phyloP scores from a whole-genome alignment of 164 flowering plant species.

The Chloranthus sessilifolius region DNA sequence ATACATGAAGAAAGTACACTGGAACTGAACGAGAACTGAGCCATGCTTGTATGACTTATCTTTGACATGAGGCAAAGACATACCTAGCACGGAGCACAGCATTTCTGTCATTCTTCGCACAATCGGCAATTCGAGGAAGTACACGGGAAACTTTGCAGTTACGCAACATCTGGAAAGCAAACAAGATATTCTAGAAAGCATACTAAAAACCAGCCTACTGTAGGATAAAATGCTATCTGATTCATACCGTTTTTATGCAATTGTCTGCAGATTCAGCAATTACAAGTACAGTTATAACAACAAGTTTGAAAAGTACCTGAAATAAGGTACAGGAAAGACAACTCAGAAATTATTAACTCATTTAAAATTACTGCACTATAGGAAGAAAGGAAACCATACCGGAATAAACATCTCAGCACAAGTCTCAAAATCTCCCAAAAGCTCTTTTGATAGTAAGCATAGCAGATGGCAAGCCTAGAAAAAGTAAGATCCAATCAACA shows the following conservation, averaged over 20 bases:
- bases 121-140: constrained; percentile 89
- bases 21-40: too few species aligned
- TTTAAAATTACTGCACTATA: neutral
- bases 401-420: constrained; percentile 97
- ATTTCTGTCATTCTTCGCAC: constrained; percentile 93
- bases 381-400: constrained; percentile 36
- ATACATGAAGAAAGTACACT: constrained; percentile 1
- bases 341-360: neutral
- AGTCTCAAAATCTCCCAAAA: constrained; percentile 95
- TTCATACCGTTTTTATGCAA: constrained; percentile 94
- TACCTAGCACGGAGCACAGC: constrained; percentile 94
- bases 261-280: constrained; percentile 98
- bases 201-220: neutral
- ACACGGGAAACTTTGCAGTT: constrained; percentile 92
- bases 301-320: constrained; percentile 98
- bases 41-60: too few species aligned
- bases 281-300: constrained; percentile 97
- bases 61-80: neutral
- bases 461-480: constrained; percentile 92
- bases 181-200: constrained; percentile 2
- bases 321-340: constrained; percentile 3
- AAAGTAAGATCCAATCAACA: constrained; percentile 4
- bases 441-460: constrained; percentile 87
- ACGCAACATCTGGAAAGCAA: constrained; percentile 72
- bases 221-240: neutral